Base-by-base conservation (phyloP, 2,329 filamentous ascomycete genomes). In the Paecilomyces niveus region DNA sequence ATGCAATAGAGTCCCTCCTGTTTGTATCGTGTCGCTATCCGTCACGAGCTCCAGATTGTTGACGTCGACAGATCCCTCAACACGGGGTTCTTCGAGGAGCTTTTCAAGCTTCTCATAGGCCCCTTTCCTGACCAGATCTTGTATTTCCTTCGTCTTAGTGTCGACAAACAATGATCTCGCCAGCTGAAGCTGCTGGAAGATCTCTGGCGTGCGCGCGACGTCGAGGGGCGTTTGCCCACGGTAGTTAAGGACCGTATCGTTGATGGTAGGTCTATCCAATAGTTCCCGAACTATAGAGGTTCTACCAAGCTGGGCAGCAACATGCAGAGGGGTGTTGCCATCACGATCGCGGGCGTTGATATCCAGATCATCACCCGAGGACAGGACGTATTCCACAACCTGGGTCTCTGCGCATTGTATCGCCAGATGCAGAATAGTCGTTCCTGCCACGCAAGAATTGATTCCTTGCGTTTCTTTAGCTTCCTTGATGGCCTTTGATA, bases 361-460 rank as follows among this genome's bases (percentile, higher is more conserved):
- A 69, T 97, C 92, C 57, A 95, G 80, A 50, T 76, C 81, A 31
- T 88, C 85, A 61, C 90, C 80, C 56, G 82, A 81, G 1, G 91
- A 92, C 51, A 99, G 78, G n/a, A 97, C 89, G 68, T 93, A 97
- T 72, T 99, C 92, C 57, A 99, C 89, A 29, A 99, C 92, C 21
- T 90, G 87, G 54, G 89, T 83, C 72, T 97, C 94, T 54, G 94
- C 93, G 75, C 93, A 97, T 75, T 99, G 94, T 52, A 97, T 91
- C 26, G 94, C 92, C 49, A 99, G 81, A 73, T 99, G 93, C 39
- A 99, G 81, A 50, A 97, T 88, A 1, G 90, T 94, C 0, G 92
- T 97, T 57, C 95, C 92, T 72, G 58, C 80, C 68, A 63, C 72
- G 74, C 64, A 73, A 67, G 60, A 74, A 68, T 61, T 73, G 66